These are phyloP conservation scores for Lodderomyces oxycetoniae DNA, from an alignment of 1,139 yeast species.

Conservation along the genomic window DNA sequence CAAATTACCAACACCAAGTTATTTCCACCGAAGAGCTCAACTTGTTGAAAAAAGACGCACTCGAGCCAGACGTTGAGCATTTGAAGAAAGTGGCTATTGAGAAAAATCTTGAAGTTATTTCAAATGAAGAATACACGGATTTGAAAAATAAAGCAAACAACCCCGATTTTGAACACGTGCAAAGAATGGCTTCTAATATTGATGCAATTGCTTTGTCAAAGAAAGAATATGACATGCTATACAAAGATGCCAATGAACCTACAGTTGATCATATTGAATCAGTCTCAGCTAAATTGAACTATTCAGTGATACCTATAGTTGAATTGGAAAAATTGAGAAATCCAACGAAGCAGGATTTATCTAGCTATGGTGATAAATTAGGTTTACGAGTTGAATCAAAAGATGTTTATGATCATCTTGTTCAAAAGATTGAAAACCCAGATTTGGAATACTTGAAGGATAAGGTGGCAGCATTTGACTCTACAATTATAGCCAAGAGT, in stretches of 20 bases:
- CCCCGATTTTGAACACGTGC: constrained; percentile 26
- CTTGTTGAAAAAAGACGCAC: constrained; percentile 13
- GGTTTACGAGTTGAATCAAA: constrained; percentile 15
- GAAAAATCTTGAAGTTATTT: constrained; percentile 20
- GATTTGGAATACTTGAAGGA: constrained; percentile 26
- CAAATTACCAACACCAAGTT: constrained; percentile 13
- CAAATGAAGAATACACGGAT: constrained; percentile 23
- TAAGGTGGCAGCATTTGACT: constrained; percentile 21
- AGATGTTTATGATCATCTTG: constrained; percentile 19
- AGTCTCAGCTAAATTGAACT: constrained; percentile 12
- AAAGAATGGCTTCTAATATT: constrained; percentile 19
- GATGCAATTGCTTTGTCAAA: constrained; percentile 24
- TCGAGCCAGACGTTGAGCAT: constrained; percentile 15
- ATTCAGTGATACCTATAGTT: constrained; percentile 28
- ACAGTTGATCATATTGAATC: constrained; percentile 14
- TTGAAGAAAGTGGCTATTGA: constrained; percentile 14
- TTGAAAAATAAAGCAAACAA: constrained; percentile 23
- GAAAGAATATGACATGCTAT: constrained; percentile 19
- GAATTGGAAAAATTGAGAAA: constrained; percentile 16
- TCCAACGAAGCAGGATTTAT: constrained; percentile 9
- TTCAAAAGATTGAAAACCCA: constrained; percentile 19
- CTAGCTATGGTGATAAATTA: constrained; percentile 11
- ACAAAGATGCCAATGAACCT: constrained; percentile 19
- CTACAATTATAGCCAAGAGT: constrained; percentile 19
- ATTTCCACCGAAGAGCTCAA: constrained; percentile 19